Conservation (phyloP, 345 rosid genomes). For the Lenwebbia sp. region DNA sequence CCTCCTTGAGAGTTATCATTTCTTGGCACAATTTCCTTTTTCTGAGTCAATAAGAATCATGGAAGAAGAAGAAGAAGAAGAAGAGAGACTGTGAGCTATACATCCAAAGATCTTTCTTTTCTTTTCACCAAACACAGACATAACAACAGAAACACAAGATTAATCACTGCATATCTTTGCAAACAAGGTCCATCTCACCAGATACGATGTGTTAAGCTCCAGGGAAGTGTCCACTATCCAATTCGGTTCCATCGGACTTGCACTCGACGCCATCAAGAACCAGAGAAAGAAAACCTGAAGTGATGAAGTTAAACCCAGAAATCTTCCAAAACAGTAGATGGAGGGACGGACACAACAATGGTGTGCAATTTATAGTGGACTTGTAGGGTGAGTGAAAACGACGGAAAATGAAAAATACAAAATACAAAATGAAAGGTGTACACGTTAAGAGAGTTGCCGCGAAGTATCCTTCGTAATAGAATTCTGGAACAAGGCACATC, state of each 20-base stretch:
- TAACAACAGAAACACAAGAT: background rate
- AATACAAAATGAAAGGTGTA: background rate
- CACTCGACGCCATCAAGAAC: background rate
- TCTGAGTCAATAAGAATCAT: background rate
- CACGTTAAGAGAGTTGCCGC: background rate
- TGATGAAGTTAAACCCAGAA: background rate
- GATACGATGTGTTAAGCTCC: background rate
- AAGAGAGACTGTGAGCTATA: background rate
- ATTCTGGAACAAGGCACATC: background rate
- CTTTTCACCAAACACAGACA: background rate
- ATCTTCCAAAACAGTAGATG: background rate
- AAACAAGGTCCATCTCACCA: background rate
- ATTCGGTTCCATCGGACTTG: background rate
- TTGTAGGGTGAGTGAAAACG: background rate
- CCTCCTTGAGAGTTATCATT: background rate
- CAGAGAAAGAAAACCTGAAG: background rate
- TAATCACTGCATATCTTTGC: background rate
- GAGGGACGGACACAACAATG: background rate
- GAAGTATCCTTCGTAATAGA: background rate
- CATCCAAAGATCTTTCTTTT: background rate
- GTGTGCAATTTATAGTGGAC: background rate
- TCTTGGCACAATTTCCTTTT: background rate
- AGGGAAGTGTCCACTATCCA: background rate
- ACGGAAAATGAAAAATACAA: background rate
- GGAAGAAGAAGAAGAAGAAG: background rate